phyloP scores from a whole-genome alignment of 768 basidiomycete species.

The Udeniomyces megalosporus region DNA sequence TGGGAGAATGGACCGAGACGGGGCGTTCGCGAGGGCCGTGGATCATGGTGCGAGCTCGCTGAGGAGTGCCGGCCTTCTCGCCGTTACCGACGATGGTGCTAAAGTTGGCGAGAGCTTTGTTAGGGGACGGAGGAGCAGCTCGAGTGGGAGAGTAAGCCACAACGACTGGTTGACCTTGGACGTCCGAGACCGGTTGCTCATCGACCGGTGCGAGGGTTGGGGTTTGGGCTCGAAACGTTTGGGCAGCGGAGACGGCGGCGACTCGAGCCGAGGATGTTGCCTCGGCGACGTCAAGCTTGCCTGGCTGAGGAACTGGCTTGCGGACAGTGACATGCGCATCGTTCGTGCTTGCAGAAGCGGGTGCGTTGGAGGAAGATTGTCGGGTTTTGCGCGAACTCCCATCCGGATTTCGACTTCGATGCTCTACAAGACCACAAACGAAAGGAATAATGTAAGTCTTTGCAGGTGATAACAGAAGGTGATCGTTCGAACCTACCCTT shows the following conservation, averaged over 20 bases:
- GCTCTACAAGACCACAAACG: too few relatives aligned
- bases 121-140: neutral
- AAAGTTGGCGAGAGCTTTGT: neutral
- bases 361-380: neutral
- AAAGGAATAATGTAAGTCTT: too few relatives aligned
- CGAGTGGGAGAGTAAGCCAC: neutral
- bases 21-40: neutral
- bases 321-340: neutral
- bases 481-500: neutral
- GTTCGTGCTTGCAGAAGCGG: neutral
- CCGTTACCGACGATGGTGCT: neutral
- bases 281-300: neutral
- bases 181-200: neutral
- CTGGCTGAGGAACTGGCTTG: neutral
- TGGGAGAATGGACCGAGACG: neutral
- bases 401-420: too few relatives aligned
- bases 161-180: neutral
- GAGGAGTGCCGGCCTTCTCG: neutral
- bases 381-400: neutral
- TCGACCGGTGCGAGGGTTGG: too few relatives aligned
- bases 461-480: neutral
- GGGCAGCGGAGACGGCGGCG: neutral
- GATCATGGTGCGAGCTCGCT: neutral
- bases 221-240: too few relatives aligned
- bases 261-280: neutral